Base-by-base conservation (phyloP, 306 rosid species). In the Phaseolus lunatus region DNA sequence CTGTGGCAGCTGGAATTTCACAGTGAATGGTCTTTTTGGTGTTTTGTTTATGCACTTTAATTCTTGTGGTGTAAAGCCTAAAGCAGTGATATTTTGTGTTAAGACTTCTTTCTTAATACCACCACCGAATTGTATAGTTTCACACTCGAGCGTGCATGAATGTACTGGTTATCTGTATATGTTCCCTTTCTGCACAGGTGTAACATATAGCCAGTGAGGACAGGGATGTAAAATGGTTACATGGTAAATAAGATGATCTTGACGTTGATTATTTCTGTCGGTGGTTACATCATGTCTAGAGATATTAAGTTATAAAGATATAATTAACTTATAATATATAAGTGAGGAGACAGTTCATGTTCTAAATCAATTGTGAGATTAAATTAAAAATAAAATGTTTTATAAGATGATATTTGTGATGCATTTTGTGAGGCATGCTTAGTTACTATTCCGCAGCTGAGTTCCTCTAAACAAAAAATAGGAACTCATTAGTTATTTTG, bases 1-100 rank as follows among this genome's bases (percentile, higher is more conserved):
- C 86, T 4, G 73, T 89, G 80, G 81, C 86, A 12, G 80, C 93
- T 5, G 81, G 78, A 78, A 27, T 31, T 69, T 80, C 80, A 20
- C 78, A 75, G 52, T 91, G 78, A 86, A 58, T 43, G 20, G 69
- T 43, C 49, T 61, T 29, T 24, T 35, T 33, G 33, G 7, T 59
- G 31, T 54, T 37, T 64, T 74, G 79, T 31, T 18, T n/a, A 20
- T 62, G 82, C 26, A 75, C 27, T 63, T 62, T 45, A 18, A 7
- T 26, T 26, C 19, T 72, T 48, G 37, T 41, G 7, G 79, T 26
- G 70, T 39, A 27, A 77, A 52, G 18, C 66, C 23, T 49, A 49
- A 16, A 65, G 45, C 1, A 19, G 10, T 20, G 67, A 72, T 39
- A 11, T 18, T 78, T n/a, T 70, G 63, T 61, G 52, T 23, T 73